phyloP scores from a whole-genome alignment of 2,329 filamentous ascomycete genomes.

The Cladobotryum protrusum region DNA sequence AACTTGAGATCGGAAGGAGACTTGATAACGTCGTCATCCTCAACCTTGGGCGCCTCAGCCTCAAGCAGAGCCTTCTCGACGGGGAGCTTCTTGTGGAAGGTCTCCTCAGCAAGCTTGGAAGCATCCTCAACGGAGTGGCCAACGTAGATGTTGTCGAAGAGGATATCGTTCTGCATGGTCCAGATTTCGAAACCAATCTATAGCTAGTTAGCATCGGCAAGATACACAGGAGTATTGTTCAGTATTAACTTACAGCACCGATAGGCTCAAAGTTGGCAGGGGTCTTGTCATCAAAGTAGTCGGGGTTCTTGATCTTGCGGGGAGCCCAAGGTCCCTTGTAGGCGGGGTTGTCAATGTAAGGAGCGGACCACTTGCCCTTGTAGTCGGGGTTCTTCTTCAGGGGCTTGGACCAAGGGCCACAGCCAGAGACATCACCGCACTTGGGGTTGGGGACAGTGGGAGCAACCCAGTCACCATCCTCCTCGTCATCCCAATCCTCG shows the following conservation, averaged over 20 bases:
- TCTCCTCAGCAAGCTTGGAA: constrained; percentile 79
- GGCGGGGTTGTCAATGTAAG: constrained; percentile 89
- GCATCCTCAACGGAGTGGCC: constrained; percentile 94
- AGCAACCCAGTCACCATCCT: constrained; percentile 95
- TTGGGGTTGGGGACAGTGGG: constrained; percentile 93
- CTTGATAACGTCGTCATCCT: constrained; percentile 53
- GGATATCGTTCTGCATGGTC: constrained; percentile 99
- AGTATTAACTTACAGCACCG: constrained; percentile 67
- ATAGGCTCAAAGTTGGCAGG: constrained; percentile 97
- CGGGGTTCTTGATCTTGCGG: constrained; percentile 93
- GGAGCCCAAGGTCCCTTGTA: constrained; percentile 97
- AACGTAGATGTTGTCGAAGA: constrained; percentile 99
- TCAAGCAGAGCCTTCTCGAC: constrained; percentile 76
- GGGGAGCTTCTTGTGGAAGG: constrained; percentile 81
- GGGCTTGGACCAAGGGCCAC: constrained; percentile 86
- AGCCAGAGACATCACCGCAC: constrained; percentile 88
- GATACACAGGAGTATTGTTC: not conserved
- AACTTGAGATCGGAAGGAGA: constrained; percentile 76
- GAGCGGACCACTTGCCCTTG: constrained; percentile 98
- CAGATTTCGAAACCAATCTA: constrained; percentile 98
- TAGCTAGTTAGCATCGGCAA: constrained; percentile 11
- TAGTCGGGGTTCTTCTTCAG: constrained; percentile 92
- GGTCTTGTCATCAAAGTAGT: constrained; percentile 94
- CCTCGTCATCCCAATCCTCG: constrained; percentile 98
- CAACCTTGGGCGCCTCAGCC: constrained; percentile 69